A percentile compares a stretch with the other conserved stretches of the same genome.
Conservation (phyloP, 257 asterid species). For the Solanum chiquidenum region DNA sequence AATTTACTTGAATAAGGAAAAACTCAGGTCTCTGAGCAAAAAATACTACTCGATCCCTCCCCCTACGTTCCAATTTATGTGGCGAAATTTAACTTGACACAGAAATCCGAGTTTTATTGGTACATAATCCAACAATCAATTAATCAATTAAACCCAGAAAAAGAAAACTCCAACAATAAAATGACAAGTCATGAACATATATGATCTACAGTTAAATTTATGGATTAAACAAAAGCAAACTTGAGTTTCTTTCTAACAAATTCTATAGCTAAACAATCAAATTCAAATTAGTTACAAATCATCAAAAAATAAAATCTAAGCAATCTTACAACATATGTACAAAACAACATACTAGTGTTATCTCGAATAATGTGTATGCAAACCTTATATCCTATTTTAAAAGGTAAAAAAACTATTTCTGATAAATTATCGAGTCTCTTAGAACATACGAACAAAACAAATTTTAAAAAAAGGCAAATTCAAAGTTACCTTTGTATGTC, state of each 20-base stretch:
- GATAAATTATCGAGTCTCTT: not conserved
- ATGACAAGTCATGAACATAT: not conserved
- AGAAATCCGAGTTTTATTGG: not conserved
- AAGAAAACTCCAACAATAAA: not conserved
- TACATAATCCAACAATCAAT: not conserved
- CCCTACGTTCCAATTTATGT: not conserved
- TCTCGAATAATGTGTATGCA: not conserved
- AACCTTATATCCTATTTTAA: not conserved
- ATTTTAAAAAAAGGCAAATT: not conserved
- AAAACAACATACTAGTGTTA: not conserved
- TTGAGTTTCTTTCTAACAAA: not conserved
- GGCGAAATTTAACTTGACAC: not conserved
- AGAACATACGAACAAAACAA: not conserved
- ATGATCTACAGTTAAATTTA: not conserved
- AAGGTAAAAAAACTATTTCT: not conserved
- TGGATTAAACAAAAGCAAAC: not conserved
- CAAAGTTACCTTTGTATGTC: conserved; percentile 21
- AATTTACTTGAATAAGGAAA: not conserved
- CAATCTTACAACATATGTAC: not conserved
- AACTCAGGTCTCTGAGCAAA: not conserved
- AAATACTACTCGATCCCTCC: not conserved
- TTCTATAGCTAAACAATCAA: not conserved
- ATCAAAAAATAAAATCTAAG: not conserved
- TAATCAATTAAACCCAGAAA: not conserved
- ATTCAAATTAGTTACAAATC: not conserved